Conservation (phyloP, 768 basidiomycete genomes). For the Leccinum barrowsii region DNA sequence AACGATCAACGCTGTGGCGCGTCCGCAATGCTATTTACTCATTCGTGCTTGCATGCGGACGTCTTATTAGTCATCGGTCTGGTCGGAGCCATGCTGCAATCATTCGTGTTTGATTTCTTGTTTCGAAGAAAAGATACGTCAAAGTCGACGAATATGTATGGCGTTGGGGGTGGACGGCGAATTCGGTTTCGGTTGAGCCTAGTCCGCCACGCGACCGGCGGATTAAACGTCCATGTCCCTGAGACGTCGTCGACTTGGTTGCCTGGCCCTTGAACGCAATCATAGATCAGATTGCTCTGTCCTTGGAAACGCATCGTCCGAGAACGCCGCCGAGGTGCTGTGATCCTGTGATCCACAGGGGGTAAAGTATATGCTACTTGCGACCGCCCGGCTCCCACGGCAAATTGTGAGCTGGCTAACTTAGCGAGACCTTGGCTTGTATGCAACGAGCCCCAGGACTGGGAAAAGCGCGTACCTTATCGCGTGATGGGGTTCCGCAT, state of each 20-base stretch:
- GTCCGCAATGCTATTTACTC: neutral
- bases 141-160: neutral
- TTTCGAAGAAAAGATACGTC: neutral
- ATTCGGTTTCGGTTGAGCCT: neutral
- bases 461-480: neutral
- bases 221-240: neutral
- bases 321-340: neutral
- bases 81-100: neutral
- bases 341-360: neutral
- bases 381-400: neutral
- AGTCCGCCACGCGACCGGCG: neutral
- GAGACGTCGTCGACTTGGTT: neutral
- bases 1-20: neutral
- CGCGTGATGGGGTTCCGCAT: neutral
- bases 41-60: neutral
- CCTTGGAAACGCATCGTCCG: conserved; percentile 4
- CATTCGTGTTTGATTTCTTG: neutral
- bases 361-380: neutral
- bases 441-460: neutral
- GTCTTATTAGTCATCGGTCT: neutral
- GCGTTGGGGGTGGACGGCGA: neutral
- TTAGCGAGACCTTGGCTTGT: neutral
- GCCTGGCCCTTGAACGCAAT: neutral
- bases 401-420: neutral
- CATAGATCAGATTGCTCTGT: neutral